Conservation (phyloP, 495 filamentous ascomycete genomes). For the Talaromyces trachyspermus region DNA sequence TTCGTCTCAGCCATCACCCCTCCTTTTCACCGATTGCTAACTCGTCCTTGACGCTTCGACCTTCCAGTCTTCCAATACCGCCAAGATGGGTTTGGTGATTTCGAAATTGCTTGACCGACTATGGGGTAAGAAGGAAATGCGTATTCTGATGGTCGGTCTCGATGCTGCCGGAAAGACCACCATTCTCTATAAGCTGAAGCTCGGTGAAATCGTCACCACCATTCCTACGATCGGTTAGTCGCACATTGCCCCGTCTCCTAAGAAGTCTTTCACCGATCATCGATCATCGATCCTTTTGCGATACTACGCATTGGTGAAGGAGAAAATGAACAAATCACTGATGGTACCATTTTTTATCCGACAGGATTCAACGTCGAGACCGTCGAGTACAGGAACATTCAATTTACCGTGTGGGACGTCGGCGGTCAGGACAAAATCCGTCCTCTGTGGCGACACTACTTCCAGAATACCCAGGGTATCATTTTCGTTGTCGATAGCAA, state of each 20-base stretch:
- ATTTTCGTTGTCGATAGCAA: constrained; percentile 99
- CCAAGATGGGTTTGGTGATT: constrained; percentile 88
- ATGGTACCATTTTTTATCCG: constrained; percentile 6
- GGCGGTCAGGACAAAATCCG: constrained; percentile 99
- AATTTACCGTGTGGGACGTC: constrained; percentile 99
- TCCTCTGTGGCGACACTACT: constrained; percentile 99
- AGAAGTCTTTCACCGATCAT: too few relatives aligned
- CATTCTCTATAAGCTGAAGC: constrained; percentile 99
- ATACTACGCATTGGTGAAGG: neutral
- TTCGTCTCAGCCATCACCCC: neutral
- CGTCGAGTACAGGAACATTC: constrained; percentile 99
- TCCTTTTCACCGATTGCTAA: too few relatives aligned
- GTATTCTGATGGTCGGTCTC: constrained; percentile 98
- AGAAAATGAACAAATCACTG: neutral
- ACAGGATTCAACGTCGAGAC: constrained; percentile 99
- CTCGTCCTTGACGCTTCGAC: too few relatives aligned
- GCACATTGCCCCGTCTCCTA: too few relatives aligned
- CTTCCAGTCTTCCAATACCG: constrained; percentile 29
- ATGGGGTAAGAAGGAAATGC: constrained; percentile 99
- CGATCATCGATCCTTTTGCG: constrained; percentile 6
- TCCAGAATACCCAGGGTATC: constrained; percentile 99
- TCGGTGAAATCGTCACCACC: constrained; percentile 99
- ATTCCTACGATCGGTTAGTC: constrained; percentile 98
- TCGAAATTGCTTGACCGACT: constrained; percentile 91
- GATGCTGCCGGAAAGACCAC: constrained; percentile 99